Evolutionary conservation across 176 grass and related monocot species (phyloP).

Genomic region (Phoenix roebelenii): DNA sequence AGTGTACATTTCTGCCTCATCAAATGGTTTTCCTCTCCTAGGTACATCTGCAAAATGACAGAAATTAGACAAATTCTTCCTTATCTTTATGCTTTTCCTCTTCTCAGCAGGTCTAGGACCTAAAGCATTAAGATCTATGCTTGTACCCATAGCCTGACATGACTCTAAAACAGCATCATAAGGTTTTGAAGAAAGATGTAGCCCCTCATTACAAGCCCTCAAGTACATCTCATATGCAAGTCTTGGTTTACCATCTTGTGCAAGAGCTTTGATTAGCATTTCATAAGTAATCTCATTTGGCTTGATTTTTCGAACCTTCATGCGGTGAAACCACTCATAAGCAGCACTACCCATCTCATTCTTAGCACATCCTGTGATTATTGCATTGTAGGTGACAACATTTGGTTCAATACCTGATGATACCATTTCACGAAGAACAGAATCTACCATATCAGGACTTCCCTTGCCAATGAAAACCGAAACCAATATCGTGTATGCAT

Average conservation of each 20-base stretch:
- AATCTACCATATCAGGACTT: slow-evolving; percentile 42
- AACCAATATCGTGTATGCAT: slow-evolving; percentile 71
- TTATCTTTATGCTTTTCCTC: slow-evolving; percentile 17
- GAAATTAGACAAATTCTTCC: slow-evolving; percentile 20
- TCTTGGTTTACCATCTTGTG: slow-evolving; percentile 56
- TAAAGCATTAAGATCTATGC: slow-evolving; percentile 37
- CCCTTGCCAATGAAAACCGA: slow-evolving; percentile 67
- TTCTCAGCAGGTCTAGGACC: slow-evolving; percentile 32
- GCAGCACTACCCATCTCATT: slow-evolving; percentile 24
- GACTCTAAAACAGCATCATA: slow-evolving; percentile 51
- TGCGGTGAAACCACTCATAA: slow-evolving; percentile 85
- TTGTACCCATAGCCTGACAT: slow-evolving; percentile 29
- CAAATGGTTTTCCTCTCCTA: slow-evolving; percentile 26
- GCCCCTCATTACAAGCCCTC: slow-evolving; percentile 39
- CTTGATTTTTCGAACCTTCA: slow-evolving; percentile 47
- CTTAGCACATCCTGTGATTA: slow-evolving; percentile 59
- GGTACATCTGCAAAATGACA: slow-evolving; percentile 19
- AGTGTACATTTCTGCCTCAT: slow-evolving; percentile 18
- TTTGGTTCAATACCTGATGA: slow-evolving; percentile 43
- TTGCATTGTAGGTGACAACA: slow-evolving; percentile 86
- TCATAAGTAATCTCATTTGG: slow-evolving; percentile 81
- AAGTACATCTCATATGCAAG: slow-evolving; percentile 82
- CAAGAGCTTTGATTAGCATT: slow-evolving; percentile 58
- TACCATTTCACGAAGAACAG: slow-evolving; percentile 51
- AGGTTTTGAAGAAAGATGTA: slow-evolving; percentile 51